These are phyloP conservation scores for Chamaecyparis obtusa DNA, from an alignment of 75 land plant species.

Conservation along the genomic window DNA sequence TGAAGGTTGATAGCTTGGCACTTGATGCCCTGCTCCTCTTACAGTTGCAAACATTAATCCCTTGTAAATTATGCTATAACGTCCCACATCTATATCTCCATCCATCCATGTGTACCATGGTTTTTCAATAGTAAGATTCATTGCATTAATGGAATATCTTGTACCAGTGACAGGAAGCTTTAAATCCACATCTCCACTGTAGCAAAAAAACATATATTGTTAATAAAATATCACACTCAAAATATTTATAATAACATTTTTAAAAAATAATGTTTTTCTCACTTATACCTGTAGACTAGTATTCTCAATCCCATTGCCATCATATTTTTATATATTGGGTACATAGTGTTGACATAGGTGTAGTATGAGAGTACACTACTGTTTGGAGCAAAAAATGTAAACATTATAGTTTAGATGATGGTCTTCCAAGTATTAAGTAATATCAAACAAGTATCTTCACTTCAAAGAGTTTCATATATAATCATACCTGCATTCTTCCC, in stretches of 20 bases:
- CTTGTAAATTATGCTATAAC: no score
- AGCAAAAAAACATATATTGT: no score
- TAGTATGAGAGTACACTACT: neutral
- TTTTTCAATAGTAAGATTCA: no score
- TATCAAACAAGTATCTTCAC: no score
- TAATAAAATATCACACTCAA: no score
- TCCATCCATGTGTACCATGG: no score
- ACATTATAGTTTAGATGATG: no score
- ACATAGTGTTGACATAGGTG: neutral
- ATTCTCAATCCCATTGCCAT: neutral
- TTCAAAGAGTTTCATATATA: neutral
- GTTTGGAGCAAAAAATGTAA: neutral
- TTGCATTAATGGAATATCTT: no score
- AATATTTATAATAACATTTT: neutral
- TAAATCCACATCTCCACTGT: constrained; percentile 20
- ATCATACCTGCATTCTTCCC: constrained; percentile 37
- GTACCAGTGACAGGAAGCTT: constrained; percentile 10
- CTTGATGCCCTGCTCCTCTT: constrained; percentile 73
- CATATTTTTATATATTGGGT: neutral
- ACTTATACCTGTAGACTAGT: neutral
- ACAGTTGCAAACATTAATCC: constrained; percentile 50
- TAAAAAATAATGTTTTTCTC: constrained; percentile 16
- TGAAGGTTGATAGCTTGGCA: constrained; percentile 52
- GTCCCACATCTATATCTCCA: no score
- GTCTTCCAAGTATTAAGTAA: no score